Conservation (phyloP, 169 alveolate genomes). For the Cryptosporidium viatorum region DNA sequence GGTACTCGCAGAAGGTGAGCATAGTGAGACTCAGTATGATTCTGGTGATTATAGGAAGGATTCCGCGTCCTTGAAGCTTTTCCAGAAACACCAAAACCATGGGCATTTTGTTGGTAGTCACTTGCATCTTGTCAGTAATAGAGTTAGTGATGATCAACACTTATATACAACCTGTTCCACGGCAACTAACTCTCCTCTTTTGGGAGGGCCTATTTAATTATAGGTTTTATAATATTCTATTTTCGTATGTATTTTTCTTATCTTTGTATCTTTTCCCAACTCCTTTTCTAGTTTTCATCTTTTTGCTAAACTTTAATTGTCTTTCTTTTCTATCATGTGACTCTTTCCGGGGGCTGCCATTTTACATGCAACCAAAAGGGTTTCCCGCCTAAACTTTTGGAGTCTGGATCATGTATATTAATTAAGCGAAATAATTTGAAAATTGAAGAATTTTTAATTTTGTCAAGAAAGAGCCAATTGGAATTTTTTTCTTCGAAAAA, state of each 20-base stretch:
- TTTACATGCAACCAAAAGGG: background rate
- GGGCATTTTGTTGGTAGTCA: background rate
- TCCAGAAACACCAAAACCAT: background rate
- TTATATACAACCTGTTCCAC: constrained; percentile 67
- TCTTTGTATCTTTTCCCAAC: background rate
- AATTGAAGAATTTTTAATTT: too few relatives aligned
- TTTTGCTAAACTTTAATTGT: background rate
- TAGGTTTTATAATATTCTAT: constrained; percentile 3
- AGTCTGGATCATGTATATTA: background rate
- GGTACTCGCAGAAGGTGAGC: background rate
- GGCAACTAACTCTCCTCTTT: constrained; percentile 65
- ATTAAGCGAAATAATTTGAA: too few relatives aligned
- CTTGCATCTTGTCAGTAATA: constrained; percentile 23
- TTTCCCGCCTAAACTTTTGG: constrained; percentile 1
- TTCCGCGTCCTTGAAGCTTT: background rate
- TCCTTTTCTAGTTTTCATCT: too few relatives aligned
- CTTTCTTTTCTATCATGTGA: background rate
- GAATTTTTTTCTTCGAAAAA: background rate
- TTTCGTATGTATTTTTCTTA: background rate
- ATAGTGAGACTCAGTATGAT: constrained; percentile 1
- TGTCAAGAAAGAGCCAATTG: too few relatives aligned
- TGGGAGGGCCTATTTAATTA: constrained; percentile 11
- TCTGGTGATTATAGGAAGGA: background rate
- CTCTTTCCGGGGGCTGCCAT: background rate
- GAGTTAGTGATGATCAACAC: constrained; percentile 35